Conservation (phyloP, 345 rosid species). For the Citrus medica region DNA sequence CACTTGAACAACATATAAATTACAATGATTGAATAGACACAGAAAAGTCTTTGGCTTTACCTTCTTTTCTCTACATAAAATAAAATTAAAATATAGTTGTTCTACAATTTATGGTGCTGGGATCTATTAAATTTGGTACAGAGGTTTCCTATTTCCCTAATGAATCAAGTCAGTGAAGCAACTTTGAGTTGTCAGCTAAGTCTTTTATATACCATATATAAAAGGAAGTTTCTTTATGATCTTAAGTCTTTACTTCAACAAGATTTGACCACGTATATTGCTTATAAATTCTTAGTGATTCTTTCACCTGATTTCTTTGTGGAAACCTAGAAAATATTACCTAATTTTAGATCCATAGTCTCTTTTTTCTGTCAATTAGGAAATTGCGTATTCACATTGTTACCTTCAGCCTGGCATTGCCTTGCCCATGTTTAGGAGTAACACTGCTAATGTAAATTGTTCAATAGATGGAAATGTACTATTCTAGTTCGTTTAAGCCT, state of each 20-base stretch:
- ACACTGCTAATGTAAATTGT: neutral
- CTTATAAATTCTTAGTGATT: neutral
- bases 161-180: neutral
- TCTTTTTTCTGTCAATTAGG: neutral
- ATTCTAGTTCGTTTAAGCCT: neutral
- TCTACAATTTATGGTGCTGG: neutral
- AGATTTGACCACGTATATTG: neutral
- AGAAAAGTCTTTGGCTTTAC: neutral
- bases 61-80: neutral
- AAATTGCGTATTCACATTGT: neutral
- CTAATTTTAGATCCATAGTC: neutral
- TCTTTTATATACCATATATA: neutral
- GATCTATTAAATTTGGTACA: neutral
- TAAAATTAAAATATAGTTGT: neutral
- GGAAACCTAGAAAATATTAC: neutral
- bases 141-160: neutral
- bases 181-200: neutral
- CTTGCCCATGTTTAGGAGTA: neutral
- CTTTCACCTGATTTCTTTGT: neutral
- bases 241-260: neutral
- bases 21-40: neutral
- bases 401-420: neutral
- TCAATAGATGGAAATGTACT: neutral
- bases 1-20: neutral
- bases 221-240: neutral